These are phyloP conservation scores for Barbarea vulgaris DNA, from an alignment of 345 rosid genomes.

Conservation along the genomic window DNA sequence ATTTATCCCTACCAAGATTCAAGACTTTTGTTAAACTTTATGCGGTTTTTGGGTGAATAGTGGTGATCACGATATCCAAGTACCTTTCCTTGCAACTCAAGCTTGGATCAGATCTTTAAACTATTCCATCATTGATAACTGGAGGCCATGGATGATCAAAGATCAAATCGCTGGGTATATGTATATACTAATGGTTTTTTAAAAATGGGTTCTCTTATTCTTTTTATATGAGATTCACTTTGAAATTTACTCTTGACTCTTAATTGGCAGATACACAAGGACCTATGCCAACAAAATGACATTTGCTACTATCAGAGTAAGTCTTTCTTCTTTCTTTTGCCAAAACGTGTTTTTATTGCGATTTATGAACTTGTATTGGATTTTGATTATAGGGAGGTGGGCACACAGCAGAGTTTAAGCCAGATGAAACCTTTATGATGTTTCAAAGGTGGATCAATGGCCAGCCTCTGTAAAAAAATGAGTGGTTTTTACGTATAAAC, in stretches of 20 bases:
- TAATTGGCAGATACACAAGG: slow-evolving; percentile 57
- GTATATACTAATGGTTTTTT: neutral
- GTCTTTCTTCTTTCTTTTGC: neutral
- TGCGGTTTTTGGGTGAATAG: slow-evolving; percentile 42
- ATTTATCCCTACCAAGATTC: neutral
- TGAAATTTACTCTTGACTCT: neutral
- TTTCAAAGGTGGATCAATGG: slow-evolving; percentile 29
- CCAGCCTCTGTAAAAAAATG: neutral
- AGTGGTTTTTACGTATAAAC: too few species aligned
- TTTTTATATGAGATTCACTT: neutral
- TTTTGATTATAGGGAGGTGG: slow-evolving; percentile 32
- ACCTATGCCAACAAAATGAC: slow-evolving; percentile 65
- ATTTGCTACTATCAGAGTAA: slow-evolving; percentile 67
- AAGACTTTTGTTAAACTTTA: neutral
- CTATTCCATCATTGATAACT: slow-evolving; percentile 55
- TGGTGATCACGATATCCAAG: slow-evolving; percentile 59
- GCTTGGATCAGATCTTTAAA: slow-evolving; percentile 61
- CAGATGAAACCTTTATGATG: slow-evolving; percentile 17
- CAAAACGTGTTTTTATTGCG: too few species aligned
- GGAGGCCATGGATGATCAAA: slow-evolving; percentile 56
- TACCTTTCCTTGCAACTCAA: slow-evolving; percentile 59
- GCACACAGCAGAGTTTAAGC: slow-evolving; percentile 25
- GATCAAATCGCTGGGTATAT: slow-evolving; percentile 62
- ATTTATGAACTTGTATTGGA: too few species aligned
- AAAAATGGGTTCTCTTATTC: neutral